phyloP scores from a whole-genome alignment of 2,329 filamentous ascomycete genomes.

The Colletotrichum gigasporum region DNA sequence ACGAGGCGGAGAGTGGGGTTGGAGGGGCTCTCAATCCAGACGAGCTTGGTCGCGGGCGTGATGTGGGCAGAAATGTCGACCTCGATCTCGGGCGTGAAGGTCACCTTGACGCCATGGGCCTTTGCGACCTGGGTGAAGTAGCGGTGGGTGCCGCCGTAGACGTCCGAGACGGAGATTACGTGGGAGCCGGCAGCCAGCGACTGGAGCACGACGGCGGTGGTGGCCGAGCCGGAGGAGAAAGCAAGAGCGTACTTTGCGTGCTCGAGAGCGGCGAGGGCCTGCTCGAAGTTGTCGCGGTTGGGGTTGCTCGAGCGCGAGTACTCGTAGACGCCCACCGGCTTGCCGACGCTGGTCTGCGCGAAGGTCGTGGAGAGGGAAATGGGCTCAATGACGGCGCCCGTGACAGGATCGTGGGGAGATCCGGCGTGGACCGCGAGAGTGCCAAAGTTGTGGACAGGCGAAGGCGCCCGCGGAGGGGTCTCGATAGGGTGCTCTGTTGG shows the following conservation, averaged over 20 bases:
- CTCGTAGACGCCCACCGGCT: conserved; percentile 89
- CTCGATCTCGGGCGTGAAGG: conserved; percentile 93
- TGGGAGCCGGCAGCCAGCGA: conserved; percentile 90
- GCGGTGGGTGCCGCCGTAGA: conserved; percentile 96
- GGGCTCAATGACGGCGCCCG: conserved; percentile 94
- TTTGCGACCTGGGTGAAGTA: conserved; percentile 99
- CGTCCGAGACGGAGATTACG: conserved; percentile 95
- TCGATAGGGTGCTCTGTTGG: conserved; percentile 43
- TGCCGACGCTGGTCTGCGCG: conserved; percentile 87
- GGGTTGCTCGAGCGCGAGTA: conserved; percentile 95
- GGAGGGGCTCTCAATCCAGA: conserved; percentile 97
- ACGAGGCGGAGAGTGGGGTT: conserved; percentile 95
- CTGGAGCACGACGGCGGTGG: conserved; percentile 93
- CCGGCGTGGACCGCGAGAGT: conserved; percentile 96
- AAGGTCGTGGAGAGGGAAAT: conserved; percentile 98
- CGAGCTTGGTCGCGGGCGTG: conserved; percentile 86
- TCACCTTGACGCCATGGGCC: conserved; percentile 92
- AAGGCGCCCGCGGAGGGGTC: conserved; percentile 48
- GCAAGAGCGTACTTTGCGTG: conserved; percentile 92
- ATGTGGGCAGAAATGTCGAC: conserved; percentile 87
- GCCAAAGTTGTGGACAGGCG: conserved; percentile 83
- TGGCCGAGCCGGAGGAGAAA: conserved; percentile 93
- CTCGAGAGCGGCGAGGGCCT: conserved; percentile 89
- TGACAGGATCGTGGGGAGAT: conserved; percentile 87
- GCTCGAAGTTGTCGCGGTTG: conserved; percentile 94